phyloP scores from a whole-genome alignment of 352 stramenopile genomes.

The Aphanomyces astaci region DNA sequence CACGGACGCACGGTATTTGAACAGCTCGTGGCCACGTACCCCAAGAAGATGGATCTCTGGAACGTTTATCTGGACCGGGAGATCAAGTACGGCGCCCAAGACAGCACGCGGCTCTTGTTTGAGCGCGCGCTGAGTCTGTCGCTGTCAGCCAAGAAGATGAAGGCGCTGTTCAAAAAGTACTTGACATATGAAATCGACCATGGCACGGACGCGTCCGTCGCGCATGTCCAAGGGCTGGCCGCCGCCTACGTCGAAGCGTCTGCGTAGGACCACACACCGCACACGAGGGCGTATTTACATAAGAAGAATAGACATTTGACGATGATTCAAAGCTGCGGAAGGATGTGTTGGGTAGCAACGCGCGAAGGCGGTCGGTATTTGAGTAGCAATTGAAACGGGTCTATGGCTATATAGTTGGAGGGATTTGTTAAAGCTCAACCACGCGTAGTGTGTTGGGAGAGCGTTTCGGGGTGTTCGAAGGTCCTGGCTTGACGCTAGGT shows the following conservation, averaged over 20 bases:
- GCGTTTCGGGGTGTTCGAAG: background rate
- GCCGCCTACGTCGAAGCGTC: conserved; percentile 83
- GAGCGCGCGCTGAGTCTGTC: conserved; percentile 89
- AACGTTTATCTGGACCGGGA: conserved; percentile 98
- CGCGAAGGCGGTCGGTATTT: too few species aligned
- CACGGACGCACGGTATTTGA: conserved; percentile 94
- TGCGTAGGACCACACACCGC: background rate
- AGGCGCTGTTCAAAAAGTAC: conserved; percentile 97
- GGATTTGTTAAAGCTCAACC: background rate
- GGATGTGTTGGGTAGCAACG: too few species aligned
- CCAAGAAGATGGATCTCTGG: conserved; percentile 93
- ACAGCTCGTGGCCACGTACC: conserved; percentile 89
- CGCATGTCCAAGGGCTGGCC: conserved; percentile 92
- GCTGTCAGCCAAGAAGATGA: conserved; percentile 97
- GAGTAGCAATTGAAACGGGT: too few species aligned
- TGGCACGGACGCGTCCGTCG: conserved; percentile 77
- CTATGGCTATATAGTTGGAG: too few species aligned
- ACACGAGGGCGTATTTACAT: conserved; percentile 20
- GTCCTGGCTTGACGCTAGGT: too few species aligned
- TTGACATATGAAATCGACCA: conserved; percentile 90
- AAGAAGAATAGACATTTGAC: background rate
- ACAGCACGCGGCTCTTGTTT: conserved; percentile 84
- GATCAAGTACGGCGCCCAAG: conserved; percentile 87
- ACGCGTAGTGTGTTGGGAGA: conserved; percentile 1
- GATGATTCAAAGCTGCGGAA: background rate